phyloP scores from a whole-genome alignment of 495 filamentous ascomycete genomes.

The Aspergillus homomorphus region DNA sequence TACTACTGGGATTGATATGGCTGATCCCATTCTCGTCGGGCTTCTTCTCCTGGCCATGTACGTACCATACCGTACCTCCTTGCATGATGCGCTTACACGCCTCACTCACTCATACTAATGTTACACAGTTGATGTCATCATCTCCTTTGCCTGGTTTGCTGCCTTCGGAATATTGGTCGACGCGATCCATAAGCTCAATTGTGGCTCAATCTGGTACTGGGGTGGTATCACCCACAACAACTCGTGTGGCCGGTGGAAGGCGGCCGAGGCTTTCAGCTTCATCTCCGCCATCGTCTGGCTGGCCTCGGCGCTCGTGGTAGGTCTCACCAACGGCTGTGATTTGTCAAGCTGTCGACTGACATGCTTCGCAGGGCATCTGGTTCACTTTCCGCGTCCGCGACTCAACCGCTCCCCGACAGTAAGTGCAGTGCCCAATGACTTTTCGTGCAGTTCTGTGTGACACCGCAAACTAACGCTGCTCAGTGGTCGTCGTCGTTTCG shows the following conservation, averaged over 20 bases:
- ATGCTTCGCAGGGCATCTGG: slow-evolving; percentile 34
- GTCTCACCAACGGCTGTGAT: slow-evolving; percentile 11
- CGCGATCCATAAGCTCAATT: slow-evolving; percentile 45
- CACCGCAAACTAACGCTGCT: neutral
- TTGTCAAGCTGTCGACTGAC: slow-evolving; percentile 2
- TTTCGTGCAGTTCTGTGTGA: neutral
- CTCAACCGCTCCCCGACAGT: slow-evolving; percentile 16
- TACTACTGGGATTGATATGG: slow-evolving; percentile 52
- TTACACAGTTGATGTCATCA: slow-evolving; percentile 51
- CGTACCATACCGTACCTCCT: slow-evolving; percentile 10
- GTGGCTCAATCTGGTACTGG: slow-evolving; percentile 56
- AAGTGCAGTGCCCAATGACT: slow-evolving; percentile 4
- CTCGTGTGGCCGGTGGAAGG: slow-evolving; percentile 61
- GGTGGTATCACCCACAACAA: slow-evolving; percentile 32
- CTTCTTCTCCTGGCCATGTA: slow-evolving; percentile 46
- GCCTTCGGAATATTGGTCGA: slow-evolving; percentile 62
- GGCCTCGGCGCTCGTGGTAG: slow-evolving; percentile 51
- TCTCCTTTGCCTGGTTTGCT: slow-evolving; percentile 62
- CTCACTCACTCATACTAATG: slow-evolving; percentile 6
- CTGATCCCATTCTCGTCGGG: slow-evolving; percentile 51
- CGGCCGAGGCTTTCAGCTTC: slow-evolving; percentile 64
- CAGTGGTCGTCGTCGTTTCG: slow-evolving; percentile 11
- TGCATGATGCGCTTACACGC: neutral
- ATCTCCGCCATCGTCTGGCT: slow-evolving; percentile 67
- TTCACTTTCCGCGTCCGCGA: slow-evolving; percentile 39